phyloP scores from a whole-genome alignment of 495 filamentous ascomycete species.

The Cudoniella acicularis region DNA sequence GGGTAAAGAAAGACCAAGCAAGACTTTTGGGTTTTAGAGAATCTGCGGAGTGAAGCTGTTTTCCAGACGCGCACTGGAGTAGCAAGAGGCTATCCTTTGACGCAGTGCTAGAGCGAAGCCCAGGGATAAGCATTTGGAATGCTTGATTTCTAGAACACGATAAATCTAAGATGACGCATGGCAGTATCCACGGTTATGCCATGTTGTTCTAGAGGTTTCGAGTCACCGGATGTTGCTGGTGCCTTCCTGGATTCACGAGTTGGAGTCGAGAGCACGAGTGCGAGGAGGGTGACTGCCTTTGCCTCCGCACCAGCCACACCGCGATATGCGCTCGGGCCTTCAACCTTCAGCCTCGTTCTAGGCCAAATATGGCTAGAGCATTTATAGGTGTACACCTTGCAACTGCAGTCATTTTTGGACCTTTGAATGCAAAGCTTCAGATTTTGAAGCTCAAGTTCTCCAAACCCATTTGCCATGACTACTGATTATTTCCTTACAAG shows the following conservation, averaged over 20 bases:
- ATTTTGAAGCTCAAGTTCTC: too few species aligned
- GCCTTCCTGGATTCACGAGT: not conserved
- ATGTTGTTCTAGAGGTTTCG: slow-evolving; percentile 9
- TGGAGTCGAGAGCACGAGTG: not conserved
- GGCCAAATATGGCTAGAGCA: not conserved
- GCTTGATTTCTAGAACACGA: not conserved
- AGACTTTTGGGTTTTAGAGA: not conserved
- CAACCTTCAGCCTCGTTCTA: slow-evolving; percentile 1
- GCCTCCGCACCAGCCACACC: not conserved
- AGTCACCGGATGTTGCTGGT: slow-evolving; percentile 6
- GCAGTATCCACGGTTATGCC: slow-evolving; percentile 1
- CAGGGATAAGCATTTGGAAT: slow-evolving; percentile 12
- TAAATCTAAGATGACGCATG: not conserved
- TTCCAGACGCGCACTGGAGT: not conserved
- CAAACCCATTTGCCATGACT: slow-evolving; percentile 21
- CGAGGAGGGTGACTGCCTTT: slow-evolving; percentile 1
- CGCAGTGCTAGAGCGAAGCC: slow-evolving; percentile 1
- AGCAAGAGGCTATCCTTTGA: slow-evolving; percentile 8
- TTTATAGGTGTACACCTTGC: too few species aligned
- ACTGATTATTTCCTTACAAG: slow-evolving; percentile 25
- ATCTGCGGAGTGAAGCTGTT: not conserved
- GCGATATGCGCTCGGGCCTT: not conserved
- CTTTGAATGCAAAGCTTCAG: too few species aligned
- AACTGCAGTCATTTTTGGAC: not conserved
- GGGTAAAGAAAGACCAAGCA: not conserved